Evolutionary conservation across 2,329 filamentous ascomycete genomes (phyloP), one percentile per base, ranked within the genome.

Genomic region (Botryotinia narcissicola): DNA sequence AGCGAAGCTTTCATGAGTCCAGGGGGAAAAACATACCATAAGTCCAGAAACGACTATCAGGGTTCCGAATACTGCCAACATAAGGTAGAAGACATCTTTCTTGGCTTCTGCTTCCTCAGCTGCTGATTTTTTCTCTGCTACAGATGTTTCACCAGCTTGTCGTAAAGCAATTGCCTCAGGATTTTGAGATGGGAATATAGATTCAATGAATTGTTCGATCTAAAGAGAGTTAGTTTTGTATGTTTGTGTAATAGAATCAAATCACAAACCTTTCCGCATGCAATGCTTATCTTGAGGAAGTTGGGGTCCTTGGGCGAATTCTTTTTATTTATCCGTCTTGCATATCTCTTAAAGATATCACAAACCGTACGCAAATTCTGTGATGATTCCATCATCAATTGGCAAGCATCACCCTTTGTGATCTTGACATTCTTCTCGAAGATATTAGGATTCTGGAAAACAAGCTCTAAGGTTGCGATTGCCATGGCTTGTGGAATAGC

Each of bases 401-500:
- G 87, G 82, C 96, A 98, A 54, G 96, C 95, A 77, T 95, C 90
- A 46, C 96, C 96, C 85, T 97, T 98, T 73, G 93, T 95, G 83
- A 99, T 98, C 85, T 99, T 99, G 84, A 99, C 86, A 80, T 98
- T 96, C 76, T 88, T 90, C 81, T 95, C 84, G 81, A 97, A 97
- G 73, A 99, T 90, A 74, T 87, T 87, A 35, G 93, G 92, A 83
- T 99, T 99, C 80, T 93, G 92, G 89, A 98, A 99, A 79, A 95
- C 92, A 29, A 94, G 86, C 78, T 98, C 95, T 60, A 98, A 85
- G 0, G 95, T 98, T 14, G 96, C 95, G 82, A 99, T 98, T 71
- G 95, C 96, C 96, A 99, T 99, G 76, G 91, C 87, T 83, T 99
- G 96, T 3, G 96, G 96, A 76, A 99, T 99, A 73, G 95, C 95